Base-by-base conservation (phyloP, 2,329 filamentous ascomycete genomes). In the Byssochlamys sp. region DNA sequence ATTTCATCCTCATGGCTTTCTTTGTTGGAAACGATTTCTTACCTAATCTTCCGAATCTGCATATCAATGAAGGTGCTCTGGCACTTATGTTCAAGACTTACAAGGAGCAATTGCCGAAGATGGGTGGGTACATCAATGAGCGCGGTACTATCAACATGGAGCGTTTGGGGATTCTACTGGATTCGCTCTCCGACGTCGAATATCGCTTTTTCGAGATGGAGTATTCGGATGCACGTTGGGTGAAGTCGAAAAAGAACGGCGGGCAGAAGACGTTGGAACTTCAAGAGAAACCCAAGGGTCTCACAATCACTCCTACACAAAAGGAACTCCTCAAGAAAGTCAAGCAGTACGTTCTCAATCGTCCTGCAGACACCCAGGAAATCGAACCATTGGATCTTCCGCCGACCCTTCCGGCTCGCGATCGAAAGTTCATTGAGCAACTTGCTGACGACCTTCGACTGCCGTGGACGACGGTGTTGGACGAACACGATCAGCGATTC, bases 21-120 rank as follows among this genome's bases (percentile, higher is more conserved):
- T 99, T 99, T 73, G 90, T 99, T 67, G 94, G 94, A 71, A 99
- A 99, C 75, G 94, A 99, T 82, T 99, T 99, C 77, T 82, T 99
- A 73, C 94, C 94, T 2, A 96, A 99, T 75, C 80, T 99, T 58
- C 95, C 95, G 4, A 90, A 95, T 69, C 77, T 99, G 63, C 94
- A 99, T 75, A 99, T 99, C 75, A 99, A 99, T 74, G 95, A 99
- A 75, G 95, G 94, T 63, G 94, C 95, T 25, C 78, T 99, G 73
- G 90, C 92, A 26, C 87, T 94, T 69, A 99, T 99, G 94, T 99
- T 99, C 73, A 88, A 88, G 69, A 85, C 96, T 59, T 99, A 99
- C 80, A 97, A 97, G 75, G 82, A 87, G 53, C 85, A 96, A 39
- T 78, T 99, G 59, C 91, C 91, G 6, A 85, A 87, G 69, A 87